These are phyloP conservation scores for Penicillium waksmanii DNA, from an alignment of 495 filamentous ascomycete species.

Conservation along the genomic window DNA sequence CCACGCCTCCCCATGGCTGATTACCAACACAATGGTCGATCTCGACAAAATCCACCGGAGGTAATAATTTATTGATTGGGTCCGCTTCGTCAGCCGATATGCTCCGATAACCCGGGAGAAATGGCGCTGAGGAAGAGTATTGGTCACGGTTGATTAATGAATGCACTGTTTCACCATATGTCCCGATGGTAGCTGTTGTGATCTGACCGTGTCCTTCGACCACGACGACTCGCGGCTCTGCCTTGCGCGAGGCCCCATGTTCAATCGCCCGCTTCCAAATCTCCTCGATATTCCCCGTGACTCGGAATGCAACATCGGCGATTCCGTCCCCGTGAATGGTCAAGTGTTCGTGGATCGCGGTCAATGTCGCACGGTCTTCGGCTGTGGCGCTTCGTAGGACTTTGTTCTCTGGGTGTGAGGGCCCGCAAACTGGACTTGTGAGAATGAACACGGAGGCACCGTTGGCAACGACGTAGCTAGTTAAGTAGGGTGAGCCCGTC, in stretches of 20 bases:
- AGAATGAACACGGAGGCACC: constrained; percentile 72
- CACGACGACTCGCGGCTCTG: constrained; percentile 48
- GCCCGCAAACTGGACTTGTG: constrained; percentile 67
- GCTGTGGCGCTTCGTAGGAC: constrained; percentile 10
- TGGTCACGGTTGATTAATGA: constrained; percentile 66
- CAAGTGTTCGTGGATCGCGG: constrained; percentile 69
- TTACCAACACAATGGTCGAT: constrained; percentile 91
- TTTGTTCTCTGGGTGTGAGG: constrained; percentile 31
- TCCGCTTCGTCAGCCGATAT: constrained; percentile 36
- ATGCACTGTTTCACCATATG: constrained; percentile 85
- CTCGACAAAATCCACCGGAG: constrained; percentile 60
- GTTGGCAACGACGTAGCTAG: constrained; percentile 75
- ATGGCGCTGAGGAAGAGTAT: constrained; percentile 60
- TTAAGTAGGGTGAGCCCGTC: constrained; percentile 70
- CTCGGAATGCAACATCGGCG: constrained; percentile 80
- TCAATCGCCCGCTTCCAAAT: constrained; percentile 67
- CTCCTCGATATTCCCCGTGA: constrained; percentile 65
- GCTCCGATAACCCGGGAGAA: constrained; percentile 72
- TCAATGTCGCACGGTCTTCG: constrained; percentile 55
- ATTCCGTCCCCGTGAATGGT: constrained; percentile 79
- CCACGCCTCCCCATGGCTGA: constrained; percentile 79
- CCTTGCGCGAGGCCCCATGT: constrained; percentile 62
- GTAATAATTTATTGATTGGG: constrained; percentile 48
- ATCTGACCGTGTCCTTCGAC: constrained; percentile 55
- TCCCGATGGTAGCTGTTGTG: constrained; percentile 66